Conservation (phyloP, 352 stramenopile species). For the Pelagophyceae sp. region DNA sequence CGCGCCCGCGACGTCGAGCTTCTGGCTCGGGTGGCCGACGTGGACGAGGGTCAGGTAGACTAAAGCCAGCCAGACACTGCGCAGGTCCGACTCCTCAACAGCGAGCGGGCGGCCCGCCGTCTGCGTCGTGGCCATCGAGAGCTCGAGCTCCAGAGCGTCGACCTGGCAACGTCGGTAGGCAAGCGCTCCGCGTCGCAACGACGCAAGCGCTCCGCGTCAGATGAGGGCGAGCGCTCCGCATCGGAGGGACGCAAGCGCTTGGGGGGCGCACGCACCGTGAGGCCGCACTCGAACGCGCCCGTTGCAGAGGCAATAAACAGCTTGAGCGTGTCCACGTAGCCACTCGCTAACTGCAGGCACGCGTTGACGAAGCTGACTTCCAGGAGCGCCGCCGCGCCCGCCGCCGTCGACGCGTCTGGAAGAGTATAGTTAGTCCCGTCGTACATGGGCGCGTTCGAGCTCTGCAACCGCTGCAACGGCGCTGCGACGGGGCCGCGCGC, state of each 20-base stretch:
- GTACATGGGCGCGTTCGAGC: no score
- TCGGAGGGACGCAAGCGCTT: no score
- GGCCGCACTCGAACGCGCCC: constrained; percentile 38
- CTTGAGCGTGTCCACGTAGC: constrained; percentile 54
- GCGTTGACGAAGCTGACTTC: constrained; percentile 49
- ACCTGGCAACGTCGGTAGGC: no score
- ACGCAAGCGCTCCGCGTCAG: no score
- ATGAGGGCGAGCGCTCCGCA: no score
- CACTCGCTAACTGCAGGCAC: constrained; percentile 44
- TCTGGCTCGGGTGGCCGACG: constrained; percentile 21
- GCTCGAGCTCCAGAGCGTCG: constrained; percentile 33
- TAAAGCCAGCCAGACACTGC: constrained; percentile 40
- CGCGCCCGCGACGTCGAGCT: not conserved
- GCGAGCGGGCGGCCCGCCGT: constrained; percentile 42
- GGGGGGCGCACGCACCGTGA: no score
- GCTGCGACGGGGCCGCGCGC: no score
- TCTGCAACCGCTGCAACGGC: no score
- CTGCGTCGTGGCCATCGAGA: constrained; percentile 29
- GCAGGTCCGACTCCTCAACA: constrained; percentile 43
- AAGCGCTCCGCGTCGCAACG: no score
- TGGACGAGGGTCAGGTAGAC: constrained; percentile 41
- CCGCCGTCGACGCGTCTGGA: constrained; percentile 24
- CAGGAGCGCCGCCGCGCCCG: constrained; percentile 44
- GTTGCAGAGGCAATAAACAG: constrained; percentile 48
- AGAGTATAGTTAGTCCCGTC: not conserved